A percentile compares a stretch with the other conserved stretches of the same genome.
Conservation (phyloP, 805 yeast species). For the Metschnikowia gruessii region DNA sequence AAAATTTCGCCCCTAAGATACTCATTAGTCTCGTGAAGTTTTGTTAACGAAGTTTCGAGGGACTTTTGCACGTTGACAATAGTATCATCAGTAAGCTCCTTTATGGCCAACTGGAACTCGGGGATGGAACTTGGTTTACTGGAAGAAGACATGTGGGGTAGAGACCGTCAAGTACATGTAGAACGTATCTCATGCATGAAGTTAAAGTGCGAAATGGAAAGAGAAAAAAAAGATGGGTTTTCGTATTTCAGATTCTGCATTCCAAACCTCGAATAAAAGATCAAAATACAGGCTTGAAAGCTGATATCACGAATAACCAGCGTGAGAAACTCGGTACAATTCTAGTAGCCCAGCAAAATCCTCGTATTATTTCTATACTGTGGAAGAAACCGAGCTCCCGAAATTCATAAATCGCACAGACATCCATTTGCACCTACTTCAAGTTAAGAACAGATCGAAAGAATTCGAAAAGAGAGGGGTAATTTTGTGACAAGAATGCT, state of each 20-base stretch:
- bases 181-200: background rate
- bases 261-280: too few relatives aligned
- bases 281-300: too few relatives aligned
- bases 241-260: too few relatives aligned
- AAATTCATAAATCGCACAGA: too few relatives aligned
- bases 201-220: background rate
- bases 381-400: too few relatives aligned
- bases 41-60: slow-evolving; percentile 30
- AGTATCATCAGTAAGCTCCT: slow-evolving; percentile 48
- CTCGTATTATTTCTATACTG: too few relatives aligned
- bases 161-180: background rate
- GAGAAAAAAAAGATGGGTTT: background rate
- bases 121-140: slow-evolving; percentile 26
- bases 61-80: slow-evolving; percentile 16
- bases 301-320: too few relatives aligned
- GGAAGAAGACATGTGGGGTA: slow-evolving; percentile 21
- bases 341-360: too few relatives aligned
- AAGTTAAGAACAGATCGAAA: background rate
- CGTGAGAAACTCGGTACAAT: too few relatives aligned
- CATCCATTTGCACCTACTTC: background rate
- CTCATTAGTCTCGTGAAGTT: slow-evolving; percentile 49
- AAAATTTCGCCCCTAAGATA: slow-evolving; percentile 44
- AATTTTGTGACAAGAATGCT: background rate
- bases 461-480: background rate
- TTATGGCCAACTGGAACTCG: slow-evolving; percentile 52